Percentiles rank a stretch among this genome's conserved stretches.
Evolutionary conservation across 805 yeast genomes (phyloP).

Genomic region (Saturnispora quitensis): DNA sequence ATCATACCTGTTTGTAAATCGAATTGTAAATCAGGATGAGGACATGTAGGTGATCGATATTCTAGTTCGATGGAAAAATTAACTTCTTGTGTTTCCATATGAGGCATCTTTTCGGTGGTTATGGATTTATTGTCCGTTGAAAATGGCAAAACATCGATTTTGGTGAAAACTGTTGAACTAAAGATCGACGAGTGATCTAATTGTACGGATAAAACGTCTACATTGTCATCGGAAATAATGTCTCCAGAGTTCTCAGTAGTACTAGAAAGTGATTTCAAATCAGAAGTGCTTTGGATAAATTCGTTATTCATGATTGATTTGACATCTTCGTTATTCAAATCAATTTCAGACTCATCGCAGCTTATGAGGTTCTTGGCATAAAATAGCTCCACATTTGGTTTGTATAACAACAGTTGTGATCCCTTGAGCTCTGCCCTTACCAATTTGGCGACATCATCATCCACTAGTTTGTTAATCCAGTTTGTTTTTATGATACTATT

Average conservation of each 20-base stretch:
- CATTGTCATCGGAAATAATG: neutral
- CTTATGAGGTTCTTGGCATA: constrained; percentile 10
- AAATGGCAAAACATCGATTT: neutral
- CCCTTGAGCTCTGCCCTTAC: constrained; percentile 65
- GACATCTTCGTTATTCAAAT: neutral
- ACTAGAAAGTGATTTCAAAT: neutral
- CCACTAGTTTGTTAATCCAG: constrained; percentile 46
- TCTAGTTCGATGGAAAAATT: constrained; percentile 4
- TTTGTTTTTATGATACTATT: constrained; percentile 37
- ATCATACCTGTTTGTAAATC: constrained; percentile 39
- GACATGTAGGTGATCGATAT: constrained; percentile 33
- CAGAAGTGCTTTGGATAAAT: constrained; percentile 6
- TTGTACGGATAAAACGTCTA: neutral
- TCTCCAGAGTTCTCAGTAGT: neutral
- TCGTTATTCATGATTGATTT: constrained; percentile 1
- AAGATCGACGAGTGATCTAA: neutral
- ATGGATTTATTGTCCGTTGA: neutral
- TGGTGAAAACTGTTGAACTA: neutral
- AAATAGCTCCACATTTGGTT: constrained; percentile 38
- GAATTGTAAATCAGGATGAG: constrained; percentile 53
- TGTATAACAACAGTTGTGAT: constrained; percentile 52
- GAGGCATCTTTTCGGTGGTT: neutral
- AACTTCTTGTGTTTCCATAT: neutral
- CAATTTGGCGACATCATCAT: constrained; percentile 32
- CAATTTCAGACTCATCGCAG: neutral